Evolutionary conservation across 371 early-diverging fungal species (phyloP), one percentile per base, ranked within the genome.

Genomic region (Lichtheimia hyalospora): DNA sequence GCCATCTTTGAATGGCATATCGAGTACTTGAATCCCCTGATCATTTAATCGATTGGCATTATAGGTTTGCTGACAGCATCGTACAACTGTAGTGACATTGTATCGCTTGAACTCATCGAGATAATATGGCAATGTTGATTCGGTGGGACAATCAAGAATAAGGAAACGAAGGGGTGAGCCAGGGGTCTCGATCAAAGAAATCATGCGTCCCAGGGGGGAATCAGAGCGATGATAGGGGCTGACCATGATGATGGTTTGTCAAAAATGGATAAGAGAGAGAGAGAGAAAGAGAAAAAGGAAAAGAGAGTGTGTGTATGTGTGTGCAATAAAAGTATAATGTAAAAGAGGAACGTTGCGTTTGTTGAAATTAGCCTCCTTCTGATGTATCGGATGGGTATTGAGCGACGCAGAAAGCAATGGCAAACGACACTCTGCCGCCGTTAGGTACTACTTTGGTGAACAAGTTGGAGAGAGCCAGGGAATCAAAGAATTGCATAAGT

Each of bases 31-130:
- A 57, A 96, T 91, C 16, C 80, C 82, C 21, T 82, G 68, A 21
- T 66, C 69, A 54, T 73, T 75, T 6, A 92, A 70, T 4, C 73
- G 69, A 20, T 74, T 77, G 40, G 79, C 75, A 49, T 75, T 71
- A 62, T 96, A 96, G 10, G 95, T 93, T 20, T 93, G 92, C 64
- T 95, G 92, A 73, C 96, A 95, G 27, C 92, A 94, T 6, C 95
- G 85, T 8, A 95, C 93, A 13, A 95, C 88, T 54, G 93, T 91
- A 4, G 89, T 87, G 48, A 92, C 95, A 58, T 85, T 78, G 58
- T 86, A 82, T 27, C 82, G 76, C 56, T 84, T 77, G 64, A 94
- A 80, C 70, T 92, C 91, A 71, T 83, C 77, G 12, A 89, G 63
- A 56, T 96, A 96, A 20, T 85, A 79, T 3, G 85, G 81, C 10